Base-by-base conservation (phyloP, 495 filamentous ascomycete species). In the Tuber indicum region DNA sequence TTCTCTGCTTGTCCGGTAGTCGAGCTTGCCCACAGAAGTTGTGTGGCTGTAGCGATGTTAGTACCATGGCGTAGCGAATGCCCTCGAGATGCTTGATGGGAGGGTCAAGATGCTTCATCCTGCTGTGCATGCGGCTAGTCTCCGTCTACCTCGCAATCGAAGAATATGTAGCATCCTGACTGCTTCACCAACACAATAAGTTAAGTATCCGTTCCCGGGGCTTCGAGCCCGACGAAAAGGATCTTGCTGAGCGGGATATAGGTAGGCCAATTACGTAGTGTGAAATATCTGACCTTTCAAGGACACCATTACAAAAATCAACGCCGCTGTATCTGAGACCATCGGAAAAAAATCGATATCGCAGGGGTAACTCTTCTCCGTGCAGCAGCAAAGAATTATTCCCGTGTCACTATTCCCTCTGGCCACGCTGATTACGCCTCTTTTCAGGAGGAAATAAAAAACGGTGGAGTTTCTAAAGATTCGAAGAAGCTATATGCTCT, bases 211-310 rank as follows among this genome's bases (percentile, higher is more conserved):
- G 98, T 47, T 94, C 96, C 73, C 91, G 94, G 77, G 90, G 97
- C 84, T 90, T 97, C 73, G 92, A 91, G 74, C 92, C 93, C 45
- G 96, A 98, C 85, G 92, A 97, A 87, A 94, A 96, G 85, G 96
- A 98, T 84, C 91, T 99, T 49, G 93, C 95, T 49, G 92, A 96
- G 84, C 93, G 97, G 87, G 97, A 94, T 86, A 99, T 98, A 83
- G 87, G 91, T 86, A 98, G 87, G 93, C 98, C 70, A 94, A 98
- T 89, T 98, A 92, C 83, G 94, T 98, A 76, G 92, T 98, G 82
- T 98, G 96, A 91, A 98, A 98, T 86, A 88, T 99, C 41, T 98
- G 97, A 85, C 94, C 94, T 17, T 98, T 98, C 89, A 97, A 97
- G 88, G 93, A 98, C 83, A 97, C 96, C 71, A 89, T 98, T 76